Percentiles rank a stretch among this genome's conserved stretches.
Conservation (phyloP, 495 filamentous ascomycete species). For the Delitschia confertaspora region DNA sequence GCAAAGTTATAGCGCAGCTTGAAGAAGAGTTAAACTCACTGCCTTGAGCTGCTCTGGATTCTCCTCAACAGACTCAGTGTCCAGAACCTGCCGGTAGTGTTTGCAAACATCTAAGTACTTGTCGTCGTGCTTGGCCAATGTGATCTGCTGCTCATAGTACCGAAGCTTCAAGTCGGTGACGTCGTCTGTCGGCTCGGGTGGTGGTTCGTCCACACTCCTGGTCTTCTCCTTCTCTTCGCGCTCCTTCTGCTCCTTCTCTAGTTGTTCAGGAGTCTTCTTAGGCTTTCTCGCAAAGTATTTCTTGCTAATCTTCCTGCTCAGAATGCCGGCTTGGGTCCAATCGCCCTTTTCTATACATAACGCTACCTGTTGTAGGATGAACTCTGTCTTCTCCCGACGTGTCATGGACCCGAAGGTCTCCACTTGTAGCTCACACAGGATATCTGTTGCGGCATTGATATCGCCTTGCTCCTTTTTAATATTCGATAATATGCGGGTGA, state of each 20-base stretch:
- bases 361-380: slow-evolving; percentile 90
- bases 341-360: slow-evolving; percentile 93
- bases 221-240: slow-evolving; percentile 56
- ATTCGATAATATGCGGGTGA: slow-evolving; percentile 87
- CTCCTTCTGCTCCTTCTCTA: slow-evolving; percentile 81
- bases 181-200: slow-evolving; percentile 72
- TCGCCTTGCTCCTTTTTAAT: slow-evolving; percentile 96
- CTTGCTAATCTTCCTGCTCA: slow-evolving; percentile 94
- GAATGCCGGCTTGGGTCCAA: slow-evolving; percentile 90
- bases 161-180: slow-evolving; percentile 92
- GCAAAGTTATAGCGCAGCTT: slow-evolving; percentile 2
- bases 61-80: slow-evolving; percentile 87
- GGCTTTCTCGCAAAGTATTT: slow-evolving; percentile 80
- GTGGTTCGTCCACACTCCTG: slow-evolving; percentile 57
- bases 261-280: slow-evolving; percentile 76
- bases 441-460: slow-evolving; percentile 78
- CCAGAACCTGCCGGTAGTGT: slow-evolving; percentile 88
- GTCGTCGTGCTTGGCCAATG: slow-evolving; percentile 86
- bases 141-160: slow-evolving; percentile 95
- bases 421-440: slow-evolving; percentile 93
- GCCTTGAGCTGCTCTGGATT: slow-evolving; percentile 75
- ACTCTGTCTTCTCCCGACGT: slow-evolving; percentile 92
- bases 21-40: slow-evolving; percentile 44
- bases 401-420: slow-evolving; percentile 99
- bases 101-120: slow-evolving; percentile 97